Base-by-base conservation (phyloP, 2,329 filamentous ascomycete species). In the Microdochium trichocladiopsis region DNA sequence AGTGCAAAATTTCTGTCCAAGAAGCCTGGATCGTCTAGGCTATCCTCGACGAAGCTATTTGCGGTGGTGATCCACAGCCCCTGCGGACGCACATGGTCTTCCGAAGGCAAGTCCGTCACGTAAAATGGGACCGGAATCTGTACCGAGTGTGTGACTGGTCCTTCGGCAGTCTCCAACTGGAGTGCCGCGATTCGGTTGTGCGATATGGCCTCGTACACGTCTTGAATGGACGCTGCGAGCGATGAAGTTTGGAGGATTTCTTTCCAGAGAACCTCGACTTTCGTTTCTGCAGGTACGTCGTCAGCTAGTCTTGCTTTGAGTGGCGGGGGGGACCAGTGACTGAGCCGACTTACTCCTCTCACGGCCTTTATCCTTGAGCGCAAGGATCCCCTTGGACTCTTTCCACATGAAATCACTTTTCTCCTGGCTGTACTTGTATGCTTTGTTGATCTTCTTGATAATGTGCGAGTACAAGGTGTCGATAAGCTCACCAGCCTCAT, bases 381-480 rank as follows among this genome's bases (percentile, higher is more conserved):
- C 76, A 25, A 94, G 74, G 48, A 97, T 93, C 53, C 82, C 82
- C 67, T 94, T 91, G 2, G 89, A 90, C 65, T 99, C 90, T 62
- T 87, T 88, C 84, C 90, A 94, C 4, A 99, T 88, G 66, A 96
- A 97, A 60, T 92, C 87, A 52, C 85, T 88, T 55, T 88, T 86
- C 58, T 92, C 87, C 70, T 99, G 93, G 65, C 92, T 92, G 69
- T 93, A 94, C 65, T 94, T 95, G 64, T 96, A 82, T 3, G 89
- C 90, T 72, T 93, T 95, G 64, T 91, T 92, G 61, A 96, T 86
- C 69, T 95, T 95, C 68, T 92, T 94, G 57, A 92, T 87, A 37
- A 97, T 86, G 66, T 96, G 88, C 51, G 88, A 79, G 66, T 96
- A 96, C 64, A 96, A 69, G 4, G 73, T 85, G 57, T 95, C 88